Percentiles rank a stretch among this genome's conserved stretches.
phyloP scores from a whole-genome alignment of 139 green algal genomes.

The Chlorella sp. region DNA sequence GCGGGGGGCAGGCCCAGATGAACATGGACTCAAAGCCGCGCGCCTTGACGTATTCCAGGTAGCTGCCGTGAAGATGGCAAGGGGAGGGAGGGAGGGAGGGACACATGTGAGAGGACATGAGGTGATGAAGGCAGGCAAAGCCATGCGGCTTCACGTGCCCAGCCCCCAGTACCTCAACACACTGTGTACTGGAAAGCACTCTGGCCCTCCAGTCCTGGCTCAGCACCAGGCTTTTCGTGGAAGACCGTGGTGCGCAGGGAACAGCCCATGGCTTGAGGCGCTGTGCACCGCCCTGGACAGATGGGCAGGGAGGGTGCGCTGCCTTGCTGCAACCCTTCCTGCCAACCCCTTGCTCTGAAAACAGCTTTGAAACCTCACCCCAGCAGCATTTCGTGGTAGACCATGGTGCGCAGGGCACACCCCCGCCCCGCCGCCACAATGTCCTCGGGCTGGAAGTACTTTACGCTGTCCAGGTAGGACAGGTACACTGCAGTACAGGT shows the following conservation, averaged over 20 bases:
- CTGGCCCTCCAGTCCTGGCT: too few species aligned
- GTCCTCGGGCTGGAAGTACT: conserved; percentile 96
- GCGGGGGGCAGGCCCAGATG: conserved; percentile 99
- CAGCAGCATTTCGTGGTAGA: conserved; percentile 97
- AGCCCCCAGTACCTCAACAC: conserved; percentile 73
- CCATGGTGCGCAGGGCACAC: conserved; percentile 89
- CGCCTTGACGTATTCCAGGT: conserved; percentile 87
- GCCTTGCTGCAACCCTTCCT: too few species aligned
- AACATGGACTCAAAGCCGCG: conserved; percentile 94
- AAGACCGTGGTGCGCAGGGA: conserved; percentile 97
- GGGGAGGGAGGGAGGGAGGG: background rate
- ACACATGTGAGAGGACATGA: background rate
- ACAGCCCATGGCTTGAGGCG: too few species aligned
- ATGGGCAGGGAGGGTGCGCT: too few species aligned
- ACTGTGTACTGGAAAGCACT: background rate
- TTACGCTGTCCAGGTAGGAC: conserved; percentile 97
- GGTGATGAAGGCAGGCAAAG: conserved; percentile 76
- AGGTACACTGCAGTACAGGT: conserved; percentile 81
- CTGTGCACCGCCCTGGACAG: too few species aligned
- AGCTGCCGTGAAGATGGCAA: conserved; percentile 49
- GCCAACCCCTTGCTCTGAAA: too few species aligned
- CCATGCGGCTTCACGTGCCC: conserved; percentile 83
- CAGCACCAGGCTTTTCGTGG: conserved; percentile 86
- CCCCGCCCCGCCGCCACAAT: conserved; percentile 24
- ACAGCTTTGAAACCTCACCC: too few species aligned